Evolutionary conservation across 108 stramenopile genomes (phyloP), one percentile per base, ranked within the genome.

Genomic region (Discostella stelligeroides): DNA sequence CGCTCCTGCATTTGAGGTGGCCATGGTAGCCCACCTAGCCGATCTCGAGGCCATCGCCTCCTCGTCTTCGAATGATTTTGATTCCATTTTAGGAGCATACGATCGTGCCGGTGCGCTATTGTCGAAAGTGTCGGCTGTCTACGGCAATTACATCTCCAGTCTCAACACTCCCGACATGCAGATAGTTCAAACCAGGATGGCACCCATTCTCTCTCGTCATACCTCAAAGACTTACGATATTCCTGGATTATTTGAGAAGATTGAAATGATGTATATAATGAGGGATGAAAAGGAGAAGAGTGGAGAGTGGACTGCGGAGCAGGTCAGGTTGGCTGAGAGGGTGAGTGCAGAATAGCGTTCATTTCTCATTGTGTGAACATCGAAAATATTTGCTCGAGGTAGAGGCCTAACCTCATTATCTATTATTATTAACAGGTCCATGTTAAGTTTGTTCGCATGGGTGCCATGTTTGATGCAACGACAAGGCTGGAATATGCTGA

Each of bases 231-330:
- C 76, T 28, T 85, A 75, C 45, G 67, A 73, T n/a, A 34, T 92
- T n/a, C 88, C 86, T 2, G 91, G 91, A 30, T 64, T 92, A 62
- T 92, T 89, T 60, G 79, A 81, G 6, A 84, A 82, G 71, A 81
- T 92, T 34, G 58, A 84, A 14, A 17, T 17, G 4, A 72, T 86
- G 53, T 66, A 84, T 47, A 63, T 80, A 15, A 66, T 76, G 10
- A 77, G 66, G 18, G 71, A 77, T 13, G 76, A 77, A 4, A 74
- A 50, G 50, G 15, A 71, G 28, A 43, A 60, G 8, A 73, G 39
- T 25, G 74, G 75, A 14, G 76, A 73, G 46, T 77, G 85, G 67
- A 82, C 58, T 9, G 20, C 29, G 0, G 88, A 92, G 55, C 83
- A 88, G 61, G 66, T 60, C 8, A 73, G 91, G 9, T 75, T 92